Evolutionary conservation across 768 basidiomycete species (phyloP).

Genomic region (Harrya chromipes): DNA sequence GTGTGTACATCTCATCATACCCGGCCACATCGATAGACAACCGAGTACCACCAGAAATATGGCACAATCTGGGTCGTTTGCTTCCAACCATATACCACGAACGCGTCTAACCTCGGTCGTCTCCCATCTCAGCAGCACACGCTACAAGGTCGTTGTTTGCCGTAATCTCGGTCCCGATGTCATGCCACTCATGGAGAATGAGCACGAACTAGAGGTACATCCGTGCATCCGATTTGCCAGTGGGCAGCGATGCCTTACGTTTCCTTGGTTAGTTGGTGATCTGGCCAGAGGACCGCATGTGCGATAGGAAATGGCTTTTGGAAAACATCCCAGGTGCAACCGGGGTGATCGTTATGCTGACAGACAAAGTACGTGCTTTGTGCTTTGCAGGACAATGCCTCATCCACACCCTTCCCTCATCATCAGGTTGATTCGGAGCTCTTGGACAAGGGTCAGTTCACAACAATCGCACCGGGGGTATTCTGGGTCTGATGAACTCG

Average conservation of each 20-base stretch:
- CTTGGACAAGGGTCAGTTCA: constrained; percentile 33
- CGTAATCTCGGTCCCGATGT: constrained; percentile 61
- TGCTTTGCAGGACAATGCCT: not conserved
- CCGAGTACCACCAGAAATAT: constrained; percentile 9
- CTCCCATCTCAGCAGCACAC: constrained; percentile 23
- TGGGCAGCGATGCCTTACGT: not conserved
- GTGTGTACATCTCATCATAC: too few species aligned
- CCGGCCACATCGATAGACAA: too few species aligned
- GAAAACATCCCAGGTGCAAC: constrained; percentile 64
- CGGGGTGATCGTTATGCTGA: constrained; percentile 62
- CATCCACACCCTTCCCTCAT: not conserved
- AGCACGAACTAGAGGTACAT: constrained; percentile 53
- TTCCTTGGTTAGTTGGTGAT: constrained; percentile 36
- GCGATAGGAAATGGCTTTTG: constrained; percentile 68
- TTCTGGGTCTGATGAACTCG: not conserved
- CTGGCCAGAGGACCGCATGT: constrained; percentile 54
- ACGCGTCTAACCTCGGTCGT: constrained; percentile 26
- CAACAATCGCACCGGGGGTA: not conserved
- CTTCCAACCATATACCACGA: constrained; percentile 5
- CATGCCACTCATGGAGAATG: constrained; percentile 53
- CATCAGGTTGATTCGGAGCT: constrained; percentile 70
- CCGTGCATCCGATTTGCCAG: not conserved
- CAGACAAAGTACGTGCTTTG: constrained; percentile 58
- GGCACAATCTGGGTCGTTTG: constrained; percentile 27
- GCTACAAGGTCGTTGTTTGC: constrained; percentile 51